Conservation (phyloP, 2,329 filamentous ascomycete genomes). For the Stagonosporopsis rhizophila region DNA sequence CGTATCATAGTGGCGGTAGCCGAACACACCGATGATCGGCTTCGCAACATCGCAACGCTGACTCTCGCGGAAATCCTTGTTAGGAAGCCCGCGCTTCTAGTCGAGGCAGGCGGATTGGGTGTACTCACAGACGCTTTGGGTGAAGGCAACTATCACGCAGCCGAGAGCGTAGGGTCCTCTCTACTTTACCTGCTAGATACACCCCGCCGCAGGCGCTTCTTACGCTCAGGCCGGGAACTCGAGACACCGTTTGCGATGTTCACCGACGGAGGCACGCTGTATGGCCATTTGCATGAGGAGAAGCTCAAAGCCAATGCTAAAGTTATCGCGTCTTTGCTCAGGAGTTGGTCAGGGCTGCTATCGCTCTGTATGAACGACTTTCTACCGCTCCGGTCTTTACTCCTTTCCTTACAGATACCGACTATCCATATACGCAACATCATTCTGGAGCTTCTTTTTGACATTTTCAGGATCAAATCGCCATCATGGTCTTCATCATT, state of each 20-base stretch:
- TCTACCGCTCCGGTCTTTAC: constrained; percentile 80
- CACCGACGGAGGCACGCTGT: constrained; percentile 74
- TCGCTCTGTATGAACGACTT: constrained; percentile 88
- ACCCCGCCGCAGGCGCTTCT: constrained; percentile 77
- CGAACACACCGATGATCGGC: constrained; percentile 81
- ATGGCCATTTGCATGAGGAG: constrained; percentile 62
- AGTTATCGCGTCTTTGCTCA: constrained; percentile 89
- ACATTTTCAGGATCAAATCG: constrained; percentile 85
- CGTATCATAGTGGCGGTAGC: constrained; percentile 91
- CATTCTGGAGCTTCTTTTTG: constrained; percentile 86
- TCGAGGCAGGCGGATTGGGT: constrained; percentile 82
- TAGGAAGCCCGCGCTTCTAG: constrained; percentile 79
- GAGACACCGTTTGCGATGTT: constrained; percentile 88
- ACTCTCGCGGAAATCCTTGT: constrained; percentile 92
- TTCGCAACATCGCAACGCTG: constrained; percentile 89
- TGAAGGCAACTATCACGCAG: constrained; percentile 90
- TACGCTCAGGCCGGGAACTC: constrained; percentile 88
- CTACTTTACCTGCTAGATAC: constrained; percentile 90
- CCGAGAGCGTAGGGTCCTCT: constrained; percentile 85
- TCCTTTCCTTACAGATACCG: constrained; percentile 69
- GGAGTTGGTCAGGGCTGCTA: constrained; percentile 93
- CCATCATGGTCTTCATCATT: constrained; percentile 96
- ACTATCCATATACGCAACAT: constrained; percentile 70
- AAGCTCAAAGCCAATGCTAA: constrained; percentile 85
- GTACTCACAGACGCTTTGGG: constrained; percentile 90